Base-by-base conservation (phyloP, 2,329 filamentous ascomycete genomes). In the Dothistroma septosporum region DNA sequence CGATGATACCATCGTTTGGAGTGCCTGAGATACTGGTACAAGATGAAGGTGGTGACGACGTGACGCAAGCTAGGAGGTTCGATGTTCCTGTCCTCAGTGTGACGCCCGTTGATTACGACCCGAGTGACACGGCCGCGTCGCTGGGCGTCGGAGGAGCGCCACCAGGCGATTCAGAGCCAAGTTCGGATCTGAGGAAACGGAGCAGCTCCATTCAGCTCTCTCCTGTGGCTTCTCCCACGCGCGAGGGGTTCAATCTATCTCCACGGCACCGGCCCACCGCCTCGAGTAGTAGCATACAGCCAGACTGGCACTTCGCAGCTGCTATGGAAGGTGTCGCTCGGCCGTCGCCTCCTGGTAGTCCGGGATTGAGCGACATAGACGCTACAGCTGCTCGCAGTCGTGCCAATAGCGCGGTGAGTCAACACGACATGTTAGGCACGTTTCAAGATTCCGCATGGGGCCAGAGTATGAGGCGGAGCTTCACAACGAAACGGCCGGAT, bases 21-120 rank as follows among this genome's bases (percentile, higher is more conserved):
- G 88, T 96, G 28, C 93, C 93, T 0, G 91, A 96, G 71, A 96
- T 97, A 63, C 87, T 90, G 63, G 89, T 97, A 22, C 91, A 97
- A 66, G 89, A 93, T 60, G 87, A 91, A 64, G 84, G 85, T 48
- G 82, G 82, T 58, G 74, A 75, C 21, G 70, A 77, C 55, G 77
- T 66, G 59, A 73, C 68, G 60, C 74, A 76, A 65, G 66, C 70
- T 35, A 70, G 61, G 56, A 68, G 62, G 53, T 55, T 70, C 54
- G 64, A 72, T 55, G 64, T 74, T 31, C 70, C 72, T 22, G 68
- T 67, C 7, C 60, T 74, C 32, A 68, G 70, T 52, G 61, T 74
- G 68, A 66, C 74, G 61, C 66, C 68, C 52, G 63, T 74, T 14
- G 68, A 73, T 35, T 59, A 63, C 50, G 68, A 68, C 62, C 70